Base-by-base conservation (phyloP, 2,329 filamentous ascomycete species). In the Alternaria postmessia region DNA sequence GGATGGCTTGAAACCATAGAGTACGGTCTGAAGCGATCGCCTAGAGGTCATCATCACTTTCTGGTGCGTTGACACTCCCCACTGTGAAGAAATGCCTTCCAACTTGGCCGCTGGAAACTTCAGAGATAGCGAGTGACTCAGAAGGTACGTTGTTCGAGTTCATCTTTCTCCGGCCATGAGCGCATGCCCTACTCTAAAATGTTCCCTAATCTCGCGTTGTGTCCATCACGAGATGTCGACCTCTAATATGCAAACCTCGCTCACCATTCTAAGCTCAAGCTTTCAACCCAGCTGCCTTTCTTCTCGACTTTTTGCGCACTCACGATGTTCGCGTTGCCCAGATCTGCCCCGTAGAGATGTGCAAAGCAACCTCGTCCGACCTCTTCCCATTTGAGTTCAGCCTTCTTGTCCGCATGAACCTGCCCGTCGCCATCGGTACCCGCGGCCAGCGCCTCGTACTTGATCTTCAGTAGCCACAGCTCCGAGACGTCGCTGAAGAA, bases 321-420 rank as follows among this genome's bases (percentile, higher is more conserved):
- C 38, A 82, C 79, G 11, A 89, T 80, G 58, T 88, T 84, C 3
- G 75, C 79, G 8, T 67, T 78, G 8, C 87, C 86, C 69, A 89
- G 82, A 67, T 86, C 85, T 51, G 61, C 72, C 4, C 83, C 84
- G 69, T 88, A 88, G 38, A 89, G 72, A 69, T 89, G 88, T 53
- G 87, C 84, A 65, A 86, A 89, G 54, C 80, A 81, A 1, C 75
- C 76, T n/a, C 68, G 66, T 18, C 79, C 80, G 11, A 78, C 75
- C 12, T 80, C 76, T 62, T 89, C 87, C 86, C 87, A 89, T 64
- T 82, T 86, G 28, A 84, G 77, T 32, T 73, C 70, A 6, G 65
- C 72, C 47, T 68, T 67, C n/a, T 63, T 65, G 12, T 66, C 63
- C 41, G 60, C 56, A 36, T 71, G 67, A 16, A 65, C 62, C 22